Percentiles rank a stretch among this genome's conserved stretches.
phyloP scores from a whole-genome alignment of 192 early-diverging fungal genomes.

The Coemansia umbellata region DNA sequence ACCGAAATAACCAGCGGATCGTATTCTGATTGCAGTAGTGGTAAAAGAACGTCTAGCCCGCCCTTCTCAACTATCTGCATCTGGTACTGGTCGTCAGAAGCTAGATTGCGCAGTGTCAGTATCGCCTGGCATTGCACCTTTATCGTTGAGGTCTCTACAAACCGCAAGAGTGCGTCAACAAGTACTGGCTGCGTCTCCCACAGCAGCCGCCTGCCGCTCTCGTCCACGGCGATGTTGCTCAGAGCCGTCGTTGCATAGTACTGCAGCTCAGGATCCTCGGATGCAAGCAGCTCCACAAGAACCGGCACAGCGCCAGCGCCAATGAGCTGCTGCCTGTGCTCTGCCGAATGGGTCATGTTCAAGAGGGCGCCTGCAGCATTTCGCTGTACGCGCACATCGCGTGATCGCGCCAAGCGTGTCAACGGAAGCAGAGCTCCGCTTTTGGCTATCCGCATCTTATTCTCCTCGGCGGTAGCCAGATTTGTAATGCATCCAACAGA shows the following conservation, averaged over 20 bases:
- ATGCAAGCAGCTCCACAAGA: conserved; percentile 69
- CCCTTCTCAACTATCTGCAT: conserved; percentile 72
- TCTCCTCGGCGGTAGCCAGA: conserved; percentile 82
- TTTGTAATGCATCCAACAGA: conserved; percentile 94
- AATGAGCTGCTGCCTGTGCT: conserved; percentile 79
- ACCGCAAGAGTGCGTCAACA: conserved; percentile 68
- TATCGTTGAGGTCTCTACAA: conserved; percentile 72
- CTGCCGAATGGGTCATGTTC: conserved; percentile 89
- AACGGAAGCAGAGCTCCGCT: conserved; percentile 74
- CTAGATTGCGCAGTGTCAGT: conserved; percentile 81
- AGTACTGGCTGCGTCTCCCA: conserved; percentile 70
- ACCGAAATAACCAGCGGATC: conserved; percentile 76
- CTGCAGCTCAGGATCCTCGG: conserved; percentile 78
- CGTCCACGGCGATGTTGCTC: conserved; percentile 86
- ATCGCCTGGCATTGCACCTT: conserved; percentile 88
- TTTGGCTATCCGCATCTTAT: conserved; percentile 85
- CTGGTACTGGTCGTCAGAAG: conserved; percentile 78
- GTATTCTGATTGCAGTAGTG: conserved; percentile 70
- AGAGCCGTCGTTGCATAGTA: conserved; percentile 89
- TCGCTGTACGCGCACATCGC: conserved; percentile 80
- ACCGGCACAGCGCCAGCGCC: conserved; percentile 80
- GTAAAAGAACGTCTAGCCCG: conserved; percentile 68
- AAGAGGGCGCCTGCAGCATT: conserved; percentile 88
- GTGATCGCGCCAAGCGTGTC: conserved; percentile 69
- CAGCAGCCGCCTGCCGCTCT: conserved; percentile 59